Evolutionary conservation across 805 yeast species (phyloP).

Genomic region (Schizosaccharomyces pombe): DNA sequence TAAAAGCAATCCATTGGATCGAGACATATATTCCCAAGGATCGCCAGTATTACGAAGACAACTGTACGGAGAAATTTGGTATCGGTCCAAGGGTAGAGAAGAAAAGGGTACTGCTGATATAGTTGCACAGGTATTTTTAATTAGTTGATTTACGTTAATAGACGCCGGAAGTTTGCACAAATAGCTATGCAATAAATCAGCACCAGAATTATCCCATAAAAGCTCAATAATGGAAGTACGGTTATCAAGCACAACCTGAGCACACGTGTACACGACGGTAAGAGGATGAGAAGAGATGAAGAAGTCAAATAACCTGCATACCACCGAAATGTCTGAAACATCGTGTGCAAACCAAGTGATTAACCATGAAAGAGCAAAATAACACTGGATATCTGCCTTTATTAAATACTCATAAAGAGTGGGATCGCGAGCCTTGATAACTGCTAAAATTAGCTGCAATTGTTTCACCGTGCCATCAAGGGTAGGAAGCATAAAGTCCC

Average conservation of each 20-base stretch:
- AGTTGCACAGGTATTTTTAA: neutral
- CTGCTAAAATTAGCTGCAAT: neutral
- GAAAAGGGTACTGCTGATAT: neutral
- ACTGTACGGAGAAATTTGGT: neutral
- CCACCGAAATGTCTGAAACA: neutral
- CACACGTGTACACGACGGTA: constrained; percentile 1
- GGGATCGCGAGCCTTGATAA: neutral
- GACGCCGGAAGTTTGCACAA: neutral
- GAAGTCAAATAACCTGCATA: neutral
- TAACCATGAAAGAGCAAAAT: neutral
- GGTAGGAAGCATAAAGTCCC: neutral
- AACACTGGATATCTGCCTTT: neutral
- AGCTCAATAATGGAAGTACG: neutral
- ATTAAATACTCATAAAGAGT: neutral
- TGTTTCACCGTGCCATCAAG: neutral
- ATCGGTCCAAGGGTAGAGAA: neutral
- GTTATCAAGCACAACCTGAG: neutral
- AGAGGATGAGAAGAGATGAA: neutral
- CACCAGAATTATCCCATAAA: neutral
- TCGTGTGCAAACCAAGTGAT: constrained; percentile 1
- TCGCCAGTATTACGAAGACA: neutral
- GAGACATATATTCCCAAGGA: neutral
- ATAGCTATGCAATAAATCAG: neutral
- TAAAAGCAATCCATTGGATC: neutral
- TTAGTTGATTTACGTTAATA: neutral